These are phyloP conservation scores for Beta lomatogona DNA, from an alignment of 179 eudicot genomes.

Conservation along the genomic window DNA sequence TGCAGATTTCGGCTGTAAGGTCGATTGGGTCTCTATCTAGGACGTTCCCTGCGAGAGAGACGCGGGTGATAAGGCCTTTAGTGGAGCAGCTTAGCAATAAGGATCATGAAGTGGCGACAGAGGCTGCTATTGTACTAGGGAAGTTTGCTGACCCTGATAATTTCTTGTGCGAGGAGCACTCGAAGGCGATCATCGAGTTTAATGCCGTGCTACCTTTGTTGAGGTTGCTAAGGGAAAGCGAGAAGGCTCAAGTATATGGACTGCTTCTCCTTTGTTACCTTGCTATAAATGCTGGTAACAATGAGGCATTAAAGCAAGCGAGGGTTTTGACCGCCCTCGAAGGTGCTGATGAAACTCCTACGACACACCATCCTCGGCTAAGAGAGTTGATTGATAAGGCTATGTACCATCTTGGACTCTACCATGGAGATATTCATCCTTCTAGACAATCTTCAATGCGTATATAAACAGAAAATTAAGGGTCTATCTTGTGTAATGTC, in stretches of 20 bases:
- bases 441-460: constrained; percentile 35
- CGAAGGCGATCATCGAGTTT: constrained; percentile 63
- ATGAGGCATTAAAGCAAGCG: constrained; percentile 53
- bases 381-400: constrained; percentile 59
- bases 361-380: constrained; percentile 50
- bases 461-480: neutral
- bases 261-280: constrained; percentile 65
- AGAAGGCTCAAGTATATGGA: constrained; percentile 41
- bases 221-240: constrained; percentile 58
- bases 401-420: constrained; percentile 52
- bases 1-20: constrained; percentile 51
- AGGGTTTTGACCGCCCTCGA: constrained; percentile 63
- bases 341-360: constrained; percentile 41
- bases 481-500: neutral
- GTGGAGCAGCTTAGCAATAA: constrained; percentile 53
- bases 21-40: constrained; percentile 74
- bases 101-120: constrained; percentile 55
- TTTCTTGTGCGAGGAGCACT: constrained; percentile 56
- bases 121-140: constrained; percentile 61
- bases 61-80: constrained; percentile 58
- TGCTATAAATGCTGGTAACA: constrained; percentile 57
- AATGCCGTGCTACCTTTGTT: constrained; percentile 54
- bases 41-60: constrained; percentile 71
- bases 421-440: constrained; percentile 38
- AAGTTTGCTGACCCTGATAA: constrained; percentile 74